Evolutionary conservation across 768 basidiomycete species (phyloP), one percentile per base, ranked within the genome.

Genomic region (Boletus sp.): DNA sequence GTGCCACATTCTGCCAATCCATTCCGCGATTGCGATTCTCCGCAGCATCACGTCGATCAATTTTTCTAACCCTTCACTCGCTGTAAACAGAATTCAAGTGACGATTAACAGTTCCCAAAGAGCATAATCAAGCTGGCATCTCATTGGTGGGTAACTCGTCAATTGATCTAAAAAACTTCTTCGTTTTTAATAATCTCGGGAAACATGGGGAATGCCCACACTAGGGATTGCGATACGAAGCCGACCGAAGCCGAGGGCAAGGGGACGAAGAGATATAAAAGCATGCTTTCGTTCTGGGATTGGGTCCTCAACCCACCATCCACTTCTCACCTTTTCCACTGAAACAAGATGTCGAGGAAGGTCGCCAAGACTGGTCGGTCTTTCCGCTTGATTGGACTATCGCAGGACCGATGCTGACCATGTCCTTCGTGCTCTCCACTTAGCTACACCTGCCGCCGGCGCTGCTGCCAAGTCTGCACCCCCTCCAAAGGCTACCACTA

Each of bases 201-300:
- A 56, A 44, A 47, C 34, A 11, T 34, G 43, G 45, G 55, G 57
- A 55, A 40, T 17, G 21, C 41, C 37, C 47, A 30, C 38, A 42
- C 37, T 48, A 13, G 53, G 53, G 41, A 46, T 35, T 48, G 47
- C 47, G 61, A 50, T 60, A 56, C 66, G 57, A 43, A 30, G 32
- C 51, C 45, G 46, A 58, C 58, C 66, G 55, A 57, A 54, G 56
- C 54, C 64, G 55, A 70, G 69, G 69, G 69, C 69, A 69, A 67
- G 64, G 49, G 58, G 30, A 53, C 39, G 50, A 46, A 47, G 25
- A 35, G 50, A 33, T 55, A 69, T 69, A 69, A 70, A 66, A n/a
- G 6, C 35, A 13, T 50, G 53, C 7, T 44, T 47, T 52, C 27
- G 30, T 44, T 44, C 44, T 33, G 32, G 47, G 29, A 39, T 17